Evolutionary conservation across 2,329 filamentous ascomycete species (phyloP).

Genomic region (Alternaria solani): DNA sequence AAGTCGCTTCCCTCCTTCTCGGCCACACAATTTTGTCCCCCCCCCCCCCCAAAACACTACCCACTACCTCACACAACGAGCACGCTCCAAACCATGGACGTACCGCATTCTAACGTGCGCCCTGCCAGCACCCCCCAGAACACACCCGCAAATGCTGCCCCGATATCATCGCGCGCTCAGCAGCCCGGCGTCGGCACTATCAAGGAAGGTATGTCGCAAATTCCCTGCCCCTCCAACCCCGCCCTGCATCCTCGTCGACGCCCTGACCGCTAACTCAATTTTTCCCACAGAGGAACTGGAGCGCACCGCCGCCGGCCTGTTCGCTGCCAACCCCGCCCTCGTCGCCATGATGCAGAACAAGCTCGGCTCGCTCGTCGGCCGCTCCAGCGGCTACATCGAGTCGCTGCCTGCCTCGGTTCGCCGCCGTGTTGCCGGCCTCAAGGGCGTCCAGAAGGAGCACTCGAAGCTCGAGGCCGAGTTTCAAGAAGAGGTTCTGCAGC

Average conservation of each 20-base stretch:
- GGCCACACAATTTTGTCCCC: conserved; percentile 37
- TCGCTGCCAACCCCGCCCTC: conserved; percentile 93
- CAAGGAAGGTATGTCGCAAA: conserved; percentile 79
- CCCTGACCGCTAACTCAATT: conserved; percentile 51
- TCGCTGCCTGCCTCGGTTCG: conserved; percentile 88
- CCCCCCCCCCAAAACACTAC: conserved; percentile 17
- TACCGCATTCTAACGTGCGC: conserved; percentile 45
- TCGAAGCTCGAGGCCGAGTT: conserved; percentile 98
- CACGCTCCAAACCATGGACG: conserved; percentile 30
- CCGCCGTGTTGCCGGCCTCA: conserved; percentile 91
- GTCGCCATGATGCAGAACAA: conserved; percentile 98
- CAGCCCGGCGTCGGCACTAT: conserved; percentile 94
- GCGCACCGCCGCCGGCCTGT: conserved; percentile 87
- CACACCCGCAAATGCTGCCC: conserved; percentile 92
- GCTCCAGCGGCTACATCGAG: conserved; percentile 97
- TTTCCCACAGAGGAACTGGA: conserved; percentile 81
- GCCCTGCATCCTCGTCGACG: conserved; percentile 29
- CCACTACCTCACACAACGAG: conserved; percentile 12
- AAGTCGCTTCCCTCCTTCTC: conserved; percentile 53
- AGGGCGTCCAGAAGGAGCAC: conserved; percentile 98
- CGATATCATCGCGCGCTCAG: conserved; percentile 96
- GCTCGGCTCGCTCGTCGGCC: conserved; percentile 89
- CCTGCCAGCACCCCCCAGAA: conserved; percentile 90
- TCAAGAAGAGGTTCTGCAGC: conserved; percentile 95
- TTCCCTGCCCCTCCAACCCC: conserved; percentile 43